Conservation (phyloP, 306 rosid species). For the Castanea sativa region DNA sequence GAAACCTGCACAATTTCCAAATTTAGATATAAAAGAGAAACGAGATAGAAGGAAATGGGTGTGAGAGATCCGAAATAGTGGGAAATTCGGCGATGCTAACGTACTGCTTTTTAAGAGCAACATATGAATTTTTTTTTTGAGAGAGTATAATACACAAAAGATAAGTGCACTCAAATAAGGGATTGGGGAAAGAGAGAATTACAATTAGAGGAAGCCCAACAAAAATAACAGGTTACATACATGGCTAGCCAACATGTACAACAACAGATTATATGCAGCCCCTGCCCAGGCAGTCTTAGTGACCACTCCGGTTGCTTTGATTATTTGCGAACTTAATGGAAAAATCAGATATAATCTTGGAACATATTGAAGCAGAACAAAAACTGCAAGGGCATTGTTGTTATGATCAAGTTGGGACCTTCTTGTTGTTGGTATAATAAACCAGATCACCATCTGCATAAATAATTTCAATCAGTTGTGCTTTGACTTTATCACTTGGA, state of each 20-base stretch:
- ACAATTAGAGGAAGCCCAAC: not conserved
- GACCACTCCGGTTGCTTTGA: conserved; percentile 95
- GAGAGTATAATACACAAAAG: too few relatives aligned
- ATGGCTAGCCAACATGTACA: conserved; percentile 98
- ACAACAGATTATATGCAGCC: conserved; percentile 90
- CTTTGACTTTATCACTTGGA: conserved; percentile 6
- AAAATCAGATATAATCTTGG: conserved; percentile 96
- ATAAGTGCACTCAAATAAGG: not conserved
- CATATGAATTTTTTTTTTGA: too few relatives aligned
- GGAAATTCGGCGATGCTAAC: too few relatives aligned
- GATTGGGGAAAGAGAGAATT: not conserved
- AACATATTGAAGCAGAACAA: conserved; percentile 89
- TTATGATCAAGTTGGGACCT: conserved; percentile 63
- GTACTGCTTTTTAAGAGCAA: too few relatives aligned
- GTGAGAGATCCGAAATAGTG: not conserved
- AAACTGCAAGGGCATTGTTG: conserved; percentile 92
- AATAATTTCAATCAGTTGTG: conserved; percentile 25
- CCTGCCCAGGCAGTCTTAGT: conserved; percentile 99
- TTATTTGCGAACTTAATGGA: conserved; percentile 80
- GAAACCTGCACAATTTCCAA: conserved; percentile 41
- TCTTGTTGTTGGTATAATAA: conserved; percentile 85
- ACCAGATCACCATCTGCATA: conserved; percentile 93
- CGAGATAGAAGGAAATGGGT: not conserved
- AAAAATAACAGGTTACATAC: conserved; percentile 45
- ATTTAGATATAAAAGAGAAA: not conserved